Evolutionary conservation across 352 stramenopile genomes (phyloP), one percentile per base, ranked within the genome.

Genomic region (Elongisporangium prolatum): DNA sequence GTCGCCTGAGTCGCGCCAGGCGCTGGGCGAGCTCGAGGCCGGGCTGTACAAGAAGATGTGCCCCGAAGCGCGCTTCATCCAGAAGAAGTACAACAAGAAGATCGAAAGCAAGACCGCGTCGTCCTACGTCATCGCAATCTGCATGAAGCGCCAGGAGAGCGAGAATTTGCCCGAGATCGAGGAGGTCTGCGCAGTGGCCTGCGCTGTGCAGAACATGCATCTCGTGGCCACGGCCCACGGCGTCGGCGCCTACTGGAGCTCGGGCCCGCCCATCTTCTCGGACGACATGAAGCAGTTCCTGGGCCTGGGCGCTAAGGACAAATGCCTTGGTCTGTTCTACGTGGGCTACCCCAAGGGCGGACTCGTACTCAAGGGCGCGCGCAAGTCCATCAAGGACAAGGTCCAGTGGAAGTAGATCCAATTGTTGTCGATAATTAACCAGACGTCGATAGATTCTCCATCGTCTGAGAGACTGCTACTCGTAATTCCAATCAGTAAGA

Each of bases 231-330:
- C 81, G 1, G 76, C 79, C 1, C 72, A 93, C 54, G 68, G 61
- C 44, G 70, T 95, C 20, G 86, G 78, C 18, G 86, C 77, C n/a
- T 95, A 95, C 75, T 95, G 86, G 86, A 93, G 81, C 73, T 95
- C 86, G 2, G 84, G 81, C 0, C 69, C 71, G 9, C 75, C 78
- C 4, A 84, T 78, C 22, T 70, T 77, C 57, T 84, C 80, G 49
- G 55, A 85, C 54, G 77, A 92, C 24, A 95, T 95, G 86, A 95
- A 95, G 69, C 63, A 77, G 37, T 87, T 91, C 65, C 53, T 93
- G 13, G 74, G 75, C 8, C 68, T 95, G 5, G 68, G 69, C 13
- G 67, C 67, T 9, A 82, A 89, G 40, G 86, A 95, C 73, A 86
- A 86, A 73, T 92, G 82, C 48, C 53, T 95, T 17, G 86, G 86